phyloP scores from a whole-genome alignment of 2,329 filamentous ascomycete genomes.

The Coniochaeta pulveracea region DNA sequence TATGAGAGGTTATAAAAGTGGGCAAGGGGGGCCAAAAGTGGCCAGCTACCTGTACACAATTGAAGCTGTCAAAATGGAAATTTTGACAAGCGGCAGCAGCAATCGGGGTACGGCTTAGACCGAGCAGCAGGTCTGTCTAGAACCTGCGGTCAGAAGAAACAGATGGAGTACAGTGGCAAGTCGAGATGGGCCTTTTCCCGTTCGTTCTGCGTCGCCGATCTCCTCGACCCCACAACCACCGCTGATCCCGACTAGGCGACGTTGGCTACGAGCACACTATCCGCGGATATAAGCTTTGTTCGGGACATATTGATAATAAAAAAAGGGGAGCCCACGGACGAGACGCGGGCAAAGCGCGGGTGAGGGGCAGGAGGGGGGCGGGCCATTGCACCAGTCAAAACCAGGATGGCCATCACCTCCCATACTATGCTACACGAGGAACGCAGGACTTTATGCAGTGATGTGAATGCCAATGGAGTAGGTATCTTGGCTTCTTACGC shows the following conservation, averaged over 20 bases:
- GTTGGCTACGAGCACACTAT: not conserved
- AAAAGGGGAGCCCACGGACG: not conserved
- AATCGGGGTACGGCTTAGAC: not conserved
- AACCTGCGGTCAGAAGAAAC: no score
- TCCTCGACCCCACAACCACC: not conserved
- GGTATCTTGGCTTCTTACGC: no score
- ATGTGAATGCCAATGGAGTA: no score
- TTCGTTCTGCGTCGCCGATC: slow-evolving; percentile 1
- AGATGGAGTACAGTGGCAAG: slow-evolving; percentile 1
- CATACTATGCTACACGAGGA: no score
- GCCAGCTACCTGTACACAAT: not conserved
- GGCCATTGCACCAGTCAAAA: no score
- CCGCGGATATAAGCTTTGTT: slow-evolving; percentile 5
- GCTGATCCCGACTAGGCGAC: slow-evolving; percentile 2
- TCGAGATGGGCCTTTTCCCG: slow-evolving; percentile 5
- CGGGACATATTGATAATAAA: not conserved
- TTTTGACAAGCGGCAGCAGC: not conserved
- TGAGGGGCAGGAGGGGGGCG: no score
- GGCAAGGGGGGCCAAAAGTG: not conserved
- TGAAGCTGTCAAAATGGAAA: not conserved
- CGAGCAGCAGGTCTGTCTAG: no score
- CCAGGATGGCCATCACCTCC: no score
- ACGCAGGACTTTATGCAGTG: no score
- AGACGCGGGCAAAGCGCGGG: no score
- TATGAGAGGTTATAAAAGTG: slow-evolving; percentile 1